Conservation (phyloP, 2,329 filamentous ascomycete species). For the Thermoascus crustaceus region DNA sequence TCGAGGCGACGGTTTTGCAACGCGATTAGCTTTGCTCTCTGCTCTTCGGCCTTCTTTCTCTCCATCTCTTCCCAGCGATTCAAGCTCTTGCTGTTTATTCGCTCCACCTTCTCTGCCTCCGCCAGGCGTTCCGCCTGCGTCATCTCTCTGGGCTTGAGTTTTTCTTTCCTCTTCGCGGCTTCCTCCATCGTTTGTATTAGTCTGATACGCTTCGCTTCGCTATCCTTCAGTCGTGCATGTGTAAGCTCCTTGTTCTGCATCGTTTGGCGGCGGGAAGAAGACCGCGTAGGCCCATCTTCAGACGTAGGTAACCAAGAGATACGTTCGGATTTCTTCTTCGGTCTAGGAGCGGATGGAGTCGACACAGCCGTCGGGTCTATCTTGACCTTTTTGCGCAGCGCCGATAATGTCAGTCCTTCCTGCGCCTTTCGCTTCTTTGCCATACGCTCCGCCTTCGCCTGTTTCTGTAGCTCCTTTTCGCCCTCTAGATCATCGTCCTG, state of each 20-base stretch:
- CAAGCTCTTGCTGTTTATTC: conserved; percentile 78
- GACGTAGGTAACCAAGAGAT: conserved; percentile 60
- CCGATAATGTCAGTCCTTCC: conserved; percentile 55
- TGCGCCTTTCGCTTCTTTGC: conserved; percentile 76
- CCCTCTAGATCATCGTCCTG: conserved; percentile 66
- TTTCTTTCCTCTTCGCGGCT: conserved; percentile 56
- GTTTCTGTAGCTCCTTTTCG: conserved; percentile 75
- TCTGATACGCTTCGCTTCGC: conserved; percentile 40
- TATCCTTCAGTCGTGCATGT: conserved; percentile 41
- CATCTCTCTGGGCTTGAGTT: conserved; percentile 68
- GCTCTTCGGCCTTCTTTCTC: conserved; percentile 75
- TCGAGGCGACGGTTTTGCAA: conserved; percentile 78
- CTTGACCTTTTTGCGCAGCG: conserved; percentile 62
- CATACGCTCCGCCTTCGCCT: conserved; percentile 59
- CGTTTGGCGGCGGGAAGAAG: conserved; percentile 56
- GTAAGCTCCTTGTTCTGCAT: conserved; percentile 56
- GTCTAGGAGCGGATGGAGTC: conserved; percentile 32
- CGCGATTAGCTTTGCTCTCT: conserved; percentile 74
- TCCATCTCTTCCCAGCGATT: conserved; percentile 93
- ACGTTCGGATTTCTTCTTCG: conserved; percentile 63
- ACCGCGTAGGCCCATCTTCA: conserved; percentile 54
- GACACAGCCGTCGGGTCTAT: conserved; percentile 50
- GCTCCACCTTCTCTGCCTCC: conserved; percentile 76
- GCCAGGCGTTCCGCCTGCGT: conserved; percentile 79
- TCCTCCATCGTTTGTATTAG: conserved; percentile 51